Conservation (phyloP, 2,329 filamentous ascomycete species). For the Claviceps fusiformis region DNA sequence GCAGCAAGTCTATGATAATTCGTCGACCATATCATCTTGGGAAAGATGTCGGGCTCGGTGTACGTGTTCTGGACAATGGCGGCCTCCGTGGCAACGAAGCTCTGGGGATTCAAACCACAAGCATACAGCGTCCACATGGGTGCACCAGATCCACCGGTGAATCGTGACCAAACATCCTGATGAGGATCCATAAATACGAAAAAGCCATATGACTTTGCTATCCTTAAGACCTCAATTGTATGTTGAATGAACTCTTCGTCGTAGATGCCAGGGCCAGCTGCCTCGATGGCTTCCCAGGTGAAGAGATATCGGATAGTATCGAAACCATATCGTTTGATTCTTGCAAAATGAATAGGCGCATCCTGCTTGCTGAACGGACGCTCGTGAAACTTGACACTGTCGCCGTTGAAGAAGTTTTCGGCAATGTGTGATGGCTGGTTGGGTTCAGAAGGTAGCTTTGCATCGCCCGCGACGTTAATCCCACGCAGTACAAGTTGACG, state of each 20-base stretch:
- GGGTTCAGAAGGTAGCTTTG: constrained; percentile 75
- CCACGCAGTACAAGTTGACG: constrained; percentile 81
- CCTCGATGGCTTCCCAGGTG: constrained; percentile 98
- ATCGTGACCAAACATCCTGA: constrained; percentile 96
- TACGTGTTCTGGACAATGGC: constrained; percentile 93
- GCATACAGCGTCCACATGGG: constrained; percentile 98
- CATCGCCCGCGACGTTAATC: constrained; percentile 85
- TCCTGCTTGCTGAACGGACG: constrained; percentile 75
- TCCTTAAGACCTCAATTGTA: constrained; percentile 70
- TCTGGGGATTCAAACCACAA: constrained; percentile 75
- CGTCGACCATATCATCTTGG: constrained; percentile 99
- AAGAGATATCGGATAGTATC: constrained; percentile 95
- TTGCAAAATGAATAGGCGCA: constrained; percentile 72
- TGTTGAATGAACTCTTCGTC: constrained; percentile 89
- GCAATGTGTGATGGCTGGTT: constrained; percentile 66
- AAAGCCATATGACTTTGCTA: constrained; percentile 83
- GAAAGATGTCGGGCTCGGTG: constrained; percentile 69
- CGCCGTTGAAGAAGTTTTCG: constrained; percentile 80
- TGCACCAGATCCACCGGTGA: constrained; percentile 85
- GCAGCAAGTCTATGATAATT: constrained; percentile 84
- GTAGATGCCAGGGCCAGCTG: constrained; percentile 77
- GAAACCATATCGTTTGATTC: constrained; percentile 80
- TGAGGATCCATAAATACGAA: constrained; percentile 98
- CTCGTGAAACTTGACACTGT: constrained; percentile 77
- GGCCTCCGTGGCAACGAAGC: constrained; percentile 76